A percentile compares a stretch with the other conserved stretches of the same genome.
Conservation (phyloP, 129 eudicot genomes). For the Flaveria bidentis region DNA sequence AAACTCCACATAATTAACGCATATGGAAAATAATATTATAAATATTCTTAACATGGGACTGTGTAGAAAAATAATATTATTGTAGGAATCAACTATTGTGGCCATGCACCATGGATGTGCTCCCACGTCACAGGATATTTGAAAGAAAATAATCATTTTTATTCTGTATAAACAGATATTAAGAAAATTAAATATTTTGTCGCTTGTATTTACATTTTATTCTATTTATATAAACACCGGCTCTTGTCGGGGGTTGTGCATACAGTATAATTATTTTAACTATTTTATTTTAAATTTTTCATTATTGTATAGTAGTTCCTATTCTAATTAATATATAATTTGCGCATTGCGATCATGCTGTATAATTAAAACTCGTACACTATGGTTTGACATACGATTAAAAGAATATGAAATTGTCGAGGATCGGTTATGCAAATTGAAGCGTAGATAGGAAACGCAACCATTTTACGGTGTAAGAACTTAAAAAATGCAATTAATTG, state of each 20-base stretch:
- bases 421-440: no score
- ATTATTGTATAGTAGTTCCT: no score
- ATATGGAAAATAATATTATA: constrained; percentile 14
- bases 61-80: background rate
- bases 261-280: constrained; percentile 21
- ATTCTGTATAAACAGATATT: background rate
- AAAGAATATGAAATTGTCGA: no score
- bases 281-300: background rate
- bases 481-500: no score
- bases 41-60: constrained; percentile 6
- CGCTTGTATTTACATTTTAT: background rate
- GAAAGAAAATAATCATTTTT: constrained; percentile 1
- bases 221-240: constrained; percentile 8
- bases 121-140: constrained; percentile 30
- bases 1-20: constrained; percentile 21
- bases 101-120: constrained; percentile 31
- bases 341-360: no score
- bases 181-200: background rate
- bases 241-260: constrained; percentile 27
- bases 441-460: no score
- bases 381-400: no score
- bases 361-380: no score
- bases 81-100: constrained; percentile 17
- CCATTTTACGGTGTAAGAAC: no score
- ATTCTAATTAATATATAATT: no score